Base-by-base conservation (phyloP, 1,284 basidiomycete species). In the Pholiota adiposa region DNA sequence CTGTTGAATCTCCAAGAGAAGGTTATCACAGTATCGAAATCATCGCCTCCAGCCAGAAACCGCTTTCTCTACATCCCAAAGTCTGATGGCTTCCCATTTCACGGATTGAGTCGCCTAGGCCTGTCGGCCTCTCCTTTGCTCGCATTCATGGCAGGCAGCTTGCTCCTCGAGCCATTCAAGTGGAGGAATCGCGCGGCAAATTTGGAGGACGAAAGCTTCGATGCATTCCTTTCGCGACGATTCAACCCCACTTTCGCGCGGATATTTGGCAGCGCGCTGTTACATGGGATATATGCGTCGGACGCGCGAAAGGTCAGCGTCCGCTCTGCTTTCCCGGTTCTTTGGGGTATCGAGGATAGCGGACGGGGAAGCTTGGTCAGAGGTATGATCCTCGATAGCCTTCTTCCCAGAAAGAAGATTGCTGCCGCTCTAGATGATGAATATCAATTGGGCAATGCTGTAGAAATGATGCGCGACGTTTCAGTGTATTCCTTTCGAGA, bases 211-310 rank as follows among this genome's bases (percentile, higher is more conserved):
- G 96, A 98, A 71, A 90, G 89, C 3, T 81, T 98, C 18, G 88
- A 97, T 66, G 74, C 83, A 0, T 94, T 98, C 68, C 74, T 98
- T 58, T 73, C 83, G 0, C 83, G 94, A 4, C 82, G 94, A 11
- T 92, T 98, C 60, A 94, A 94, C 0, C 69, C 78, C 1, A 73
- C 79, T 0, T 84, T 96, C 57, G 93, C 95, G 0, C 82, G 86
- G 9, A 83, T 84, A 3, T 83, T 97, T 52, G 89, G 92, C 2
- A 93, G 90, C 58, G 92, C 96, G 0, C 80, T 98, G 63, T 85
- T 96, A 1, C 96, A 98, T 68, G 97, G 96, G 0, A 92, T 99
- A 61, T 98, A 97, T 71, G 95, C 94, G 0, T 87, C 93, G 0
- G 94, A 97, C 68, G 86, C 94, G 2, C 77, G 90, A 0, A 68